Conservation (phyloP, 345 rosid genomes). For the Eucalyptus melliodora region DNA sequence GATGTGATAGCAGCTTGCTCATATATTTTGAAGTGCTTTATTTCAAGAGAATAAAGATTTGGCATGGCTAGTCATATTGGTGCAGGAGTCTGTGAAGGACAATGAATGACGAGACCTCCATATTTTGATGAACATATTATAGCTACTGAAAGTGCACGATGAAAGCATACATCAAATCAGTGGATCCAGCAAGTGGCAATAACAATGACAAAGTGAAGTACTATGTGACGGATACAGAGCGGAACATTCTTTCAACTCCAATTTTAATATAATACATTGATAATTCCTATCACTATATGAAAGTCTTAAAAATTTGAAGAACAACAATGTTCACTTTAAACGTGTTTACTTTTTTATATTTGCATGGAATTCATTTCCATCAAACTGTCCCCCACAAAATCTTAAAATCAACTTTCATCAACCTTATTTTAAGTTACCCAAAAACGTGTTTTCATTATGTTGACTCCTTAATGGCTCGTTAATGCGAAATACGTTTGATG, state of each 20-base stretch:
- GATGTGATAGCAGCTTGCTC: not conserved
- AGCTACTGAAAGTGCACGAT: not conserved
- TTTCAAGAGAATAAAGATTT: not conserved
- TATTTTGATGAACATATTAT: not conserved
- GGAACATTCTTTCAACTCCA: not conserved
- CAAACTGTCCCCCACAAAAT: too few relatives aligned
- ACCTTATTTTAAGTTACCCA: too few relatives aligned
- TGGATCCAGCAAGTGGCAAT: not conserved
- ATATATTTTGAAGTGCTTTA: not conserved
- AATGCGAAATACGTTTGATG: too few relatives aligned
- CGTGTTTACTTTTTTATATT: too few relatives aligned
- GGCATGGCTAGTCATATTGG: not conserved
- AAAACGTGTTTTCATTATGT: too few relatives aligned
- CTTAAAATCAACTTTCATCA: too few relatives aligned
- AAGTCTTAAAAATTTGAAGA: too few relatives aligned
- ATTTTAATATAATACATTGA: too few relatives aligned
- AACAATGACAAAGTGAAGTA: not conserved
- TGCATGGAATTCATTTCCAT: too few relatives aligned
- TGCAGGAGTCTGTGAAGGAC: not conserved
- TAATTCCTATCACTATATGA: too few relatives aligned
- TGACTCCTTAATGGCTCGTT: too few relatives aligned
- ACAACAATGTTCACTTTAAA: too few relatives aligned
- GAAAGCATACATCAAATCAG: not conserved
- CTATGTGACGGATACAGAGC: not conserved
- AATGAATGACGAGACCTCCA: not conserved